Percentiles rank a stretch among this genome's conserved stretches.
Evolutionary conservation across 331 rosid species (phyloP).

Genomic region (Phaseolus coccineus): DNA sequence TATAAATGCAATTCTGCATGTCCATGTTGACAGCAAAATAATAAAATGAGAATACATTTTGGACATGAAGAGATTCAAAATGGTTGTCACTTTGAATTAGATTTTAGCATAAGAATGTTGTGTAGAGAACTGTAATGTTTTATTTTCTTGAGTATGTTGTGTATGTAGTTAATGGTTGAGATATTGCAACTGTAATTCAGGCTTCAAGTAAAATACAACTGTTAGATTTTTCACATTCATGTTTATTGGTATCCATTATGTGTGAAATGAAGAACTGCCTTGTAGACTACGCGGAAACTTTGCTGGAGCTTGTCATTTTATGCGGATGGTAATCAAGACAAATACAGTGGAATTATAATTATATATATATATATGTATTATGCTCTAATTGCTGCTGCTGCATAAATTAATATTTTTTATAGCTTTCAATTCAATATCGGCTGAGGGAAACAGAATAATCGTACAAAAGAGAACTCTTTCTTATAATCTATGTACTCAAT

Average conservation of each 20-base stretch:
- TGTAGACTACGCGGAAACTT: background rate
- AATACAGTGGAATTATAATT: background rate
- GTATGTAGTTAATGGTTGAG: slow-evolving; percentile 48
- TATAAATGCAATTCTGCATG: slow-evolving; percentile 38
- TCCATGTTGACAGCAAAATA: slow-evolving; percentile 47
- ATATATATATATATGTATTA: background rate
- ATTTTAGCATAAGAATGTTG: slow-evolving; percentile 45
- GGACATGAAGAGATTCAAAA: slow-evolving; percentile 44
- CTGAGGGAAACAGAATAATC: background rate
- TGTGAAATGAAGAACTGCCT: background rate
- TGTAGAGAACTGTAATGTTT: slow-evolving; percentile 33
- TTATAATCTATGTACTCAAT: background rate
- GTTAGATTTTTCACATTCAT: slow-evolving; percentile 8
- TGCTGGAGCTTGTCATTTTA: background rate
- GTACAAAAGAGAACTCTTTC: background rate
- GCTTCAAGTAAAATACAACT: slow-evolving; percentile 29
- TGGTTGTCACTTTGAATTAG: slow-evolving; percentile 37
- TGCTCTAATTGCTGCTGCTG: background rate
- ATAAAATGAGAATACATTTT: slow-evolving; percentile 41
- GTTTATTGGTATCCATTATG: background rate
- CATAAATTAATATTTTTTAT: background rate
- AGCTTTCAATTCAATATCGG: background rate
- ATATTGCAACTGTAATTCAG: slow-evolving; percentile 47
- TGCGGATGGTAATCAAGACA: background rate
- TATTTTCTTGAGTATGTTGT: slow-evolving; percentile 35